These are phyloP conservation scores for Plasmodium adleri DNA, from an alignment of 169 alveolate genomes.

Conservation along the genomic window DNA sequence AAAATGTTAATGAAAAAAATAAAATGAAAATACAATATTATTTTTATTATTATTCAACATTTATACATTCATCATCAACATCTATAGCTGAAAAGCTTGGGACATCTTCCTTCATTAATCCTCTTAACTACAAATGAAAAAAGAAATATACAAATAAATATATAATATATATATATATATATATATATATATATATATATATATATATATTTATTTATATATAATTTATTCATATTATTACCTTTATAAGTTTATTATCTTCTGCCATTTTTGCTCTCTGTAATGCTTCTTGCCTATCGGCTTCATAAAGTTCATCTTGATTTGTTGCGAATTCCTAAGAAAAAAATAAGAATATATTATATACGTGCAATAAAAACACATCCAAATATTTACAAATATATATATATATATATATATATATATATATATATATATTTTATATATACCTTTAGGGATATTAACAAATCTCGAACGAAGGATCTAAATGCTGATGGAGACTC, in stretches of 20 bases:
- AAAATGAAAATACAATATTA: background rate
- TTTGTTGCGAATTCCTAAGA: slow-evolving; percentile 63
- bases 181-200: background rate
- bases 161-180: background rate
- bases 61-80: slow-evolving; percentile 73
- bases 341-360: background rate
- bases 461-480: slow-evolving; percentile 76
- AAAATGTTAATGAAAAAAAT: too few species aligned
- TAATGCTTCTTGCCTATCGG: slow-evolving; percentile 77
- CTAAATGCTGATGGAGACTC: slow-evolving; percentile 80
- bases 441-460: slow-evolving; percentile 78
- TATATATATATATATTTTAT: background rate
- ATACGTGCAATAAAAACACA: too few species aligned
- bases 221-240: background rate
- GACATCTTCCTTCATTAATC: slow-evolving; percentile 74
- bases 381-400: background rate
- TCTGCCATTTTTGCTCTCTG: slow-evolving; percentile 75
- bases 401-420: background rate
- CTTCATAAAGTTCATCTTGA: slow-evolving; percentile 74
- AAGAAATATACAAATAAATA: background rate
- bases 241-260: slow-evolving; percentile 70
- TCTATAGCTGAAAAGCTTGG: slow-evolving; percentile 73
- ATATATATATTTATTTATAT: background rate
- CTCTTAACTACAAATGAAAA: slow-evolving; percentile 45
- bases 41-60: slow-evolving; percentile 35